Evolutionary conservation across 495 filamentous ascomycete genomes (phyloP).

Genomic region (Penicillium bovifimosum): DNA sequence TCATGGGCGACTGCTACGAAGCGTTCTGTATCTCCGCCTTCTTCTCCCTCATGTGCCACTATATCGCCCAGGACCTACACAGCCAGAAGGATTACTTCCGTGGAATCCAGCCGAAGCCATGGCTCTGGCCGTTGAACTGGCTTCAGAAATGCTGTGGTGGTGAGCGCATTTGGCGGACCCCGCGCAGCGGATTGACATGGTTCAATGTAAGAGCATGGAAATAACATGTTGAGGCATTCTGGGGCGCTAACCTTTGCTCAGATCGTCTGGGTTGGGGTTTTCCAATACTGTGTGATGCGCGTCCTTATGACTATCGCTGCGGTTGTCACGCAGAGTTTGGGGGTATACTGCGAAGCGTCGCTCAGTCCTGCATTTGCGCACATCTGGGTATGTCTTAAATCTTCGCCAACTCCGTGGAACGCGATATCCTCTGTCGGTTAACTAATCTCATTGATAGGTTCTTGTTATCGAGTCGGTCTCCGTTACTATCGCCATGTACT

Average conservation of each 20-base stretch:
- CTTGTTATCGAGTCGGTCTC: constrained; percentile 63
- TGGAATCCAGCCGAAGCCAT: constrained; percentile 57
- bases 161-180: constrained; percentile 60
- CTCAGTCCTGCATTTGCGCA: constrained; percentile 73
- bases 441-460: constrained; percentile 38
- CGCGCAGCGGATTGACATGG: constrained; percentile 83
- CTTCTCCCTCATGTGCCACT: constrained; percentile 83
- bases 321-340: constrained; percentile 62
- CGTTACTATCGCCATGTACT: constrained; percentile 88
- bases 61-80: constrained; percentile 73
- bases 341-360: constrained; percentile 72
- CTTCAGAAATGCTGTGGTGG: constrained; percentile 64
- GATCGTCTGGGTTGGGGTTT: constrained; percentile 81
- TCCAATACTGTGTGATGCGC: constrained; percentile 86
- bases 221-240: neutral
- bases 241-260: constrained; percentile 21
- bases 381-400: constrained; percentile 61
- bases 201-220: constrained; percentile 58
- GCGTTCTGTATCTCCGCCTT: constrained; percentile 88
- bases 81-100: constrained; percentile 87
- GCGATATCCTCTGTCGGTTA: constrained; percentile 42
- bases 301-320: constrained; percentile 79
- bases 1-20: constrained; percentile 83
- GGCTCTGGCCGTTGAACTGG: constrained; percentile 67
- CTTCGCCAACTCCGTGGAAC: constrained; percentile 31